phyloP scores from a whole-genome alignment of 306 rosid genomes.

The Canavalia ensiformis region DNA sequence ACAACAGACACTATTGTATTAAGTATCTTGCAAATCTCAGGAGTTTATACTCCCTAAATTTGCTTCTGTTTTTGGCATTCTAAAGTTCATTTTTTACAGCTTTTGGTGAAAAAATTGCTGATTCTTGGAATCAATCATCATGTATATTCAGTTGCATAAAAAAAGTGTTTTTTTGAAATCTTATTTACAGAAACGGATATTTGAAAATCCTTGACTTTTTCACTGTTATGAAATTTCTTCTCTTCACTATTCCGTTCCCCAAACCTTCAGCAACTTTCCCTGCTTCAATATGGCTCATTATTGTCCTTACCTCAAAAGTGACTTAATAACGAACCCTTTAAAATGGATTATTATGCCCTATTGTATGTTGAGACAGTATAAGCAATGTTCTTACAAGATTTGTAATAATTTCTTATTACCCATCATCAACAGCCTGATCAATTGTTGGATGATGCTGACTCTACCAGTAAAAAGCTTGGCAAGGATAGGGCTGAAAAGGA shows the following conservation, averaged over 20 bases:
- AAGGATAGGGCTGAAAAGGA: constrained; percentile 78
- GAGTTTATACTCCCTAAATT: not conserved
- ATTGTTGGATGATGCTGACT: constrained; percentile 71
- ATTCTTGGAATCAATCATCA: constrained; percentile 15
- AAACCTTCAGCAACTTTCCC: not conserved
- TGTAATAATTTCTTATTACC: constrained; percentile 24
- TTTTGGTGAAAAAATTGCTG: not conserved
- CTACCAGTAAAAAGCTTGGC: constrained; percentile 77
- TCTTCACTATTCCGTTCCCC: not conserved
- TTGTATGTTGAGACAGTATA: constrained; percentile 16
- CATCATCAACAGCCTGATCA: constrained; percentile 79
- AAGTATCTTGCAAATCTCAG: not conserved
- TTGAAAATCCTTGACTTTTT: constrained; percentile 35
- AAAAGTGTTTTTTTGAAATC: constrained; percentile 22
- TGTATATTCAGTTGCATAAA: not conserved
- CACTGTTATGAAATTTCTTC: not conserved
- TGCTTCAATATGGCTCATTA: constrained; percentile 3
- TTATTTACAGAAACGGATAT: not conserved
- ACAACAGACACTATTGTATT: not conserved
- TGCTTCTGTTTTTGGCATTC: not conserved
- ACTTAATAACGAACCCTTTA: constrained; percentile 11
- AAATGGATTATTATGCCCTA: not conserved
- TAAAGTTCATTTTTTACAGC: constrained; percentile 25
- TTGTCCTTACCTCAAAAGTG: constrained; percentile 6
- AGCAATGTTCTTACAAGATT: constrained; percentile 20